Conservation (phyloP, 805 yeast species). For the Schwanniomyces vanrijiae region DNA sequence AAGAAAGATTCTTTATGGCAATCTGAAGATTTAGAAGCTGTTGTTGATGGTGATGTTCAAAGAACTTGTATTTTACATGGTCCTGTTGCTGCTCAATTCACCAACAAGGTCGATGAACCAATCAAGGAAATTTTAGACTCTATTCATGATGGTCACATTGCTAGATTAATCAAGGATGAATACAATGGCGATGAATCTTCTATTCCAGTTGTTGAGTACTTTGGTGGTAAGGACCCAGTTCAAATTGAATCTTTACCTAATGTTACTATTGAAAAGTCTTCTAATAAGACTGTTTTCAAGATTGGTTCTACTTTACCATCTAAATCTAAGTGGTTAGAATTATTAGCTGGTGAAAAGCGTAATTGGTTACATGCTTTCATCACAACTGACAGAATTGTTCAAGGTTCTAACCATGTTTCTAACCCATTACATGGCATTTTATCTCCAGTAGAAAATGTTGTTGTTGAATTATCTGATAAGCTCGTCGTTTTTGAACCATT, state of each 20-base stretch:
- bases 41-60: slow-evolving; percentile 92
- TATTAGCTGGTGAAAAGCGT: slow-evolving; percentile 74
- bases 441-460: slow-evolving; percentile 63
- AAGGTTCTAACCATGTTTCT: slow-evolving; percentile 73
- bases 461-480: slow-evolving; percentile 55
- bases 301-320: slow-evolving; percentile 39
- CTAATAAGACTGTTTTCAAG: slow-evolving; percentile 33
- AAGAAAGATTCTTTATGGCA: slow-evolving; percentile 99
- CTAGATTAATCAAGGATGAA: slow-evolving; percentile 61
- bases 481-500: slow-evolving; percentile 68
- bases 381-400: slow-evolving; percentile 76
- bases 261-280: slow-evolving; percentile 33
- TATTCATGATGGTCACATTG: slow-evolving; percentile 88
- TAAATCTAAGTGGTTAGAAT: slow-evolving; percentile 63
- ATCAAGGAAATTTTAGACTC: slow-evolving; percentile 84
- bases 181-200: slow-evolving; percentile 68
- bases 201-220: slow-evolving; percentile 88
- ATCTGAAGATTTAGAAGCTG: slow-evolving; percentile 95
- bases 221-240: slow-evolving; percentile 61
- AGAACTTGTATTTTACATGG: slow-evolving; percentile 99
- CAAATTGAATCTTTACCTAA: slow-evolving; percentile 26
- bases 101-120: slow-evolving; percentile 87
- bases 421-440: slow-evolving; percentile 82
- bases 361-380: slow-evolving; percentile 94
- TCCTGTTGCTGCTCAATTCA: slow-evolving; percentile 95